Conservation (phyloP, 805 yeast species). For the Nakazawaea ishiwadae region DNA sequence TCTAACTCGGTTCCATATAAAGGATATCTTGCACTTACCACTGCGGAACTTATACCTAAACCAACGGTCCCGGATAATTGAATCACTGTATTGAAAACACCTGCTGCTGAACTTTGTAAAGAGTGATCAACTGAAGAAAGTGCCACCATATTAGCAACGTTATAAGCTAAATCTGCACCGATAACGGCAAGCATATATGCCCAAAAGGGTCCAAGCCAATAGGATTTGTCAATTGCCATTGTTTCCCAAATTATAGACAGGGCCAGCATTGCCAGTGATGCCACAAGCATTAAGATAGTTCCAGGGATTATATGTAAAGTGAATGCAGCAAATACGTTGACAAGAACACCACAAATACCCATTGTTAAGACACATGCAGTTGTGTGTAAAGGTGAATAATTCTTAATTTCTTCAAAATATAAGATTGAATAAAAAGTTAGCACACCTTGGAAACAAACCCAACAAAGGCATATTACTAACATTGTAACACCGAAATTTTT, state of each 20-base stretch:
- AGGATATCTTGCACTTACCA: slow-evolving; percentile 28
- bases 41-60: slow-evolving; percentile 35
- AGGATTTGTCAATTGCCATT: slow-evolving; percentile 26
- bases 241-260: slow-evolving; percentile 40
- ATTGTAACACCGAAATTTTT: slow-evolving; percentile 34
- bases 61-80: slow-evolving; percentile 39
- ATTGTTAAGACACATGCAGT: slow-evolving; percentile 40
- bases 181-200: slow-evolving; percentile 34
- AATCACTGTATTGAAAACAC: slow-evolving; percentile 39
- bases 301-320: slow-evolving; percentile 42
- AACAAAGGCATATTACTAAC: slow-evolving; percentile 30
- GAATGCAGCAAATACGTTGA: slow-evolving; percentile 41
- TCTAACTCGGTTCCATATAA: slow-evolving; percentile 26
- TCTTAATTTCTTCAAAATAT: slow-evolving; percentile 36
- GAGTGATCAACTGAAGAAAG: slow-evolving; percentile 33
- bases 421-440: slow-evolving; percentile 34
- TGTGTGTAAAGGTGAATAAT: slow-evolving; percentile 34
- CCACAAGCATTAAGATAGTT: slow-evolving; percentile 25
- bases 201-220: slow-evolving; percentile 44
- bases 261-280: slow-evolving; percentile 30
- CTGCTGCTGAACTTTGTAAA: slow-evolving; percentile 42
- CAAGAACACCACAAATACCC: slow-evolving; percentile 35
- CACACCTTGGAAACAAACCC: slow-evolving; percentile 39
- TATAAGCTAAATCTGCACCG: slow-evolving; percentile 44
- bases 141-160: slow-evolving; percentile 39